phyloP scores from a whole-genome alignment of 192 early-diverging fungal species.

The Coemansia sp. region DNA sequence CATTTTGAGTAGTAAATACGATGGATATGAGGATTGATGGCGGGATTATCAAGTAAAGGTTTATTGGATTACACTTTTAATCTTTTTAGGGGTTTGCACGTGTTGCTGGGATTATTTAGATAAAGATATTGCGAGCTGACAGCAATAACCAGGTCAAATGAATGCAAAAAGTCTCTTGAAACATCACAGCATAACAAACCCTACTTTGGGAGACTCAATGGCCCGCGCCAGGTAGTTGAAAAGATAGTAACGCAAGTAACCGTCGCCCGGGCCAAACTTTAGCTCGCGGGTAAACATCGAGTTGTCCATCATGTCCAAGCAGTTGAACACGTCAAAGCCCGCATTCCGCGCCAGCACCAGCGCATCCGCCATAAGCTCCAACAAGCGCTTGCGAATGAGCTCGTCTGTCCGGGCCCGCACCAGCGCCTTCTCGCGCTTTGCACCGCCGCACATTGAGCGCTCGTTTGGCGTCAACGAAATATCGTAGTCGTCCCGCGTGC shows the following conservation, averaged over 20 bases:
- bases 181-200: slow-evolving; percentile 81
- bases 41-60: too few species aligned
- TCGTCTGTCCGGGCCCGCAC: slow-evolving; percentile 25
- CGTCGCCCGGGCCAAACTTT: slow-evolving; percentile 92
- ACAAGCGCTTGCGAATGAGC: slow-evolving; percentile 56
- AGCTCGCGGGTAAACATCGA: slow-evolving; percentile 71
- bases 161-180: too few species aligned
- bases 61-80: too few species aligned
- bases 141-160: too few species aligned
- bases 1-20: neutral
- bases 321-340: slow-evolving; percentile 94
- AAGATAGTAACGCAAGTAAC: slow-evolving; percentile 91
- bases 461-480: slow-evolving; percentile 34
- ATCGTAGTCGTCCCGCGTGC: slow-evolving; percentile 51
- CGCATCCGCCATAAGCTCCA: slow-evolving; percentile 71
- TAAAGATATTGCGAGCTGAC: too few species aligned
- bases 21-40: too few species aligned
- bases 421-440: slow-evolving; percentile 47
- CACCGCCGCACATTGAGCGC: slow-evolving; percentile 38
- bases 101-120: too few species aligned
- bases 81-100: too few species aligned
- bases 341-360: slow-evolving; percentile 68
- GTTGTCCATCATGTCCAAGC: slow-evolving; percentile 92
- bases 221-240: slow-evolving; percentile 89
- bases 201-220: slow-evolving; percentile 68